Evolutionary conservation across 805 yeast species (phyloP).

Genomic region (Metschnikowia lunata): DNA sequence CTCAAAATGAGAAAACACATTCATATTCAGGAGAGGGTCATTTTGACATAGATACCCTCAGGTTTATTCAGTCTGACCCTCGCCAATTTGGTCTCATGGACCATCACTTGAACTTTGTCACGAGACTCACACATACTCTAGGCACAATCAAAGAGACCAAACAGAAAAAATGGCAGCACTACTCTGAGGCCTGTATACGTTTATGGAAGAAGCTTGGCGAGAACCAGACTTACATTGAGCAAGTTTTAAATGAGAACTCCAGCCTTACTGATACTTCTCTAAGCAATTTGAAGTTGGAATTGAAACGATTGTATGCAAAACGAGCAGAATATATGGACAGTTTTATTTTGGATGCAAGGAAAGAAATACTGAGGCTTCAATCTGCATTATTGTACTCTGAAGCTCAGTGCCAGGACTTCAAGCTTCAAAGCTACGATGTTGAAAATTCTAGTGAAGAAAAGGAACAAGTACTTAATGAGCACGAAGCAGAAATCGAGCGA

Average conservation of each 20-base stretch:
- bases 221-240: conserved; percentile 33
- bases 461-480: conserved; percentile 57
- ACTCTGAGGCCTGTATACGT: conserved; percentile 37
- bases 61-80: conserved; percentile 33
- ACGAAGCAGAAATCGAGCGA: conserved; percentile 56
- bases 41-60: conserved; percentile 36
- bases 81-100: conserved; percentile 37
- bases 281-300: conserved; percentile 50
- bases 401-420: conserved; percentile 46
- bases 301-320: conserved; percentile 52
- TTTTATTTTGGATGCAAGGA: conserved; percentile 60
- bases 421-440: conserved; percentile 31
- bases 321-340: conserved; percentile 63
- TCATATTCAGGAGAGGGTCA: conserved; percentile 23
- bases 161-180: conserved; percentile 34
- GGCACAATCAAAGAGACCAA: conserved; percentile 28
- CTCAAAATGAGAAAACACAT: background rate
- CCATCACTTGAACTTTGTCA: conserved; percentile 30
- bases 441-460: conserved; percentile 42
- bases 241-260: conserved; percentile 44
- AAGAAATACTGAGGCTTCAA: conserved; percentile 61
- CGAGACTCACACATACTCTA: conserved; percentile 29
- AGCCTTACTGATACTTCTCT: conserved; percentile 46
- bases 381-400: conserved; percentile 53
- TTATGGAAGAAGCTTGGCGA: conserved; percentile 60